A percentile compares a stretch with the other conserved stretches of the same genome.
Conservation (phyloP, 768 basidiomycete genomes). For the Auriscalpium microsporum region DNA sequence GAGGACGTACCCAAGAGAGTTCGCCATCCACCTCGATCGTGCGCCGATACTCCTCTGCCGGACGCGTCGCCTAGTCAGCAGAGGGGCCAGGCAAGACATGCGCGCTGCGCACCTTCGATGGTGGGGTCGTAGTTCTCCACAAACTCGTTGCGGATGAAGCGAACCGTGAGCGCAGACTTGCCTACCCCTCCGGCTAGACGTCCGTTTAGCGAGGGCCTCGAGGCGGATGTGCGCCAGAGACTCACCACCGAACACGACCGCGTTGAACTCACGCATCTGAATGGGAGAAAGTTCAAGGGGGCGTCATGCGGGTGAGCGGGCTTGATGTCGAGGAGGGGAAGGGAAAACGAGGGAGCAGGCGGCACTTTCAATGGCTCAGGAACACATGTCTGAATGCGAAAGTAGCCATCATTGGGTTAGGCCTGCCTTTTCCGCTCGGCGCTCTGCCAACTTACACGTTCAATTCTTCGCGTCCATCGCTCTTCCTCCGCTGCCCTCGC, state of each 20-base stretch:
- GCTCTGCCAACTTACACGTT: no score
- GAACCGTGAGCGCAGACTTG: conserved; percentile 78
- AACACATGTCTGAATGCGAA: neutral
- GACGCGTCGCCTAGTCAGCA: neutral
- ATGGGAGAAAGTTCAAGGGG: conserved; percentile 5
- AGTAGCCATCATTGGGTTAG: neutral
- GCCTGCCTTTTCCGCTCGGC: neutral
- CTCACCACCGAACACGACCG: conserved; percentile 75
- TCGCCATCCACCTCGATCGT: conserved; percentile 59
- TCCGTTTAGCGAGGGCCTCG: neutral
- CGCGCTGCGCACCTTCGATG: conserved; percentile 54
- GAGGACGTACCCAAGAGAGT: conserved; percentile 44
- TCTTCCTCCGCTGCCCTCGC: no score
- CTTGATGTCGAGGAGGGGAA: neutral
- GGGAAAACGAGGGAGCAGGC: neutral
- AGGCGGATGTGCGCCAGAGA: conserved; percentile 6
- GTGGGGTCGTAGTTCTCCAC: conserved; percentile 76
- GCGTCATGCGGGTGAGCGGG: conserved; percentile 13
- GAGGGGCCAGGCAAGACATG: neutral
- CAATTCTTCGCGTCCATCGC: no score
- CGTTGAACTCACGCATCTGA: conserved; percentile 62
- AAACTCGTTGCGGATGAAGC: conserved; percentile 67
- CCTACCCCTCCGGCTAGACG: conserved; percentile 75
- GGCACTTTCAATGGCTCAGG: neutral
- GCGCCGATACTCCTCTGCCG: conserved; percentile 62